These are phyloP conservation scores for Dichotomopilus funicola DNA, from an alignment of 2,329 filamentous ascomycete genomes.

Conservation along the genomic window DNA sequence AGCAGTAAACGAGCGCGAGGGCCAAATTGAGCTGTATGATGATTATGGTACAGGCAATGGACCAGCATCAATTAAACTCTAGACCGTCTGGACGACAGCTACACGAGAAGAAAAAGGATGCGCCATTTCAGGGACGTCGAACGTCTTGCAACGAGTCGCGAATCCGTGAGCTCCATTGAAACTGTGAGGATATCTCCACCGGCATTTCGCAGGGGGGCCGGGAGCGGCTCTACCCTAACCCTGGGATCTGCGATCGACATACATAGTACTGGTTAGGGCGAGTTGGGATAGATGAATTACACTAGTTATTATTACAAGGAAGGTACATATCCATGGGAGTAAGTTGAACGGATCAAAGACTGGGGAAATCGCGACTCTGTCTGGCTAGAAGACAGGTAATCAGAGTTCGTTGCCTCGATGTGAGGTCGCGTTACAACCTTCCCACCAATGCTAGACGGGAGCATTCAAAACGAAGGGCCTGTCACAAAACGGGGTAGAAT, in stretches of 20 bases:
- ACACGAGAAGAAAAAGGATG: constrained; percentile 5
- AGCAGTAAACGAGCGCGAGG: no score
- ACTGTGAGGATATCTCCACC: constrained; percentile 6
- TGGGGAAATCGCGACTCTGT: no score
- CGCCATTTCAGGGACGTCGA: constrained; percentile 17
- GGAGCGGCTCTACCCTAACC: not conserved
- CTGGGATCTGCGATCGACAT: not conserved
- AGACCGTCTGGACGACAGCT: not conserved
- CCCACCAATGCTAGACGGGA: no score
- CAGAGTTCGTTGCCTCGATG: no score
- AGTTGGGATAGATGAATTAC: no score
- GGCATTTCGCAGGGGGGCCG: not conserved
- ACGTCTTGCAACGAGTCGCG: constrained; percentile 3
- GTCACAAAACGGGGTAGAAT: not conserved
- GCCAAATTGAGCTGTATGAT: no score
- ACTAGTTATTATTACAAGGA: no score
- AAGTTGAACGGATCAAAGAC: no score
- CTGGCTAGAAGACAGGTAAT: no score
- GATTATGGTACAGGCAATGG: no score
- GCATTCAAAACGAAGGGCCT: not conserved
- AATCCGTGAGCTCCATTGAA: constrained; percentile 5
- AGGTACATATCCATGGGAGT: no score
- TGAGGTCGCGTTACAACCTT: no score
- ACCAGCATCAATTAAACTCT: not conserved
- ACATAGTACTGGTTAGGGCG: not conserved